Percentiles rank a stretch among this genome's conserved stretches.
phyloP scores from a whole-genome alignment of 1,139 yeast species.

The Yamadazyma sp. region DNA sequence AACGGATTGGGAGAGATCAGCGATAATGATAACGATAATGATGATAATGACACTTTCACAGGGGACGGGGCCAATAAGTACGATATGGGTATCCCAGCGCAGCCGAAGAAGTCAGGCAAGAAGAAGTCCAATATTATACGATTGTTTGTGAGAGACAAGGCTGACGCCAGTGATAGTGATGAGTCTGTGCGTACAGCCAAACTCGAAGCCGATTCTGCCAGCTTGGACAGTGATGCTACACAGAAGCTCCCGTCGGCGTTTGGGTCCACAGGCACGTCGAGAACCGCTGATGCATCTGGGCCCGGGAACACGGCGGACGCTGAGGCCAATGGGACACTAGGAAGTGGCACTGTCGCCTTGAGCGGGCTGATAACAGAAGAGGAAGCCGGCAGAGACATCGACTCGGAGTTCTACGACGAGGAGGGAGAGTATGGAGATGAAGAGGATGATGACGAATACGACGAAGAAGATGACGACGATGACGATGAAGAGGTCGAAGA shows the following conservation, averaged over 20 bases:
- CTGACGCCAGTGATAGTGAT: constrained; percentile 15
- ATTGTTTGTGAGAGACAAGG: constrained; percentile 13
- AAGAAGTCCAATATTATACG: constrained; percentile 11
- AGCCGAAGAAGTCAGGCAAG: constrained; percentile 6
- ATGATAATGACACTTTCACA: not conserved
- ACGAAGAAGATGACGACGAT: constrained; percentile 21
- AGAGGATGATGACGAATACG: constrained; percentile 13
- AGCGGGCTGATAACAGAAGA: not conserved
- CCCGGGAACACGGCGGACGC: not conserved
- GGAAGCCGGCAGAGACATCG: constrained; percentile 4
- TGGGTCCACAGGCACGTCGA: not conserved
- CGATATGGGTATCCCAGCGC: not conserved
- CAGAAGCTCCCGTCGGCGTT: constrained; percentile 12
- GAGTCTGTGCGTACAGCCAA: constrained; percentile 16
- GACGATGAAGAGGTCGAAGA: constrained; percentile 27
- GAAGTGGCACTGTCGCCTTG: not conserved
- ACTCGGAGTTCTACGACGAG: constrained; percentile 8
- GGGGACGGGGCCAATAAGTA: not conserved
- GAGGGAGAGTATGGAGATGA: constrained; percentile 18
- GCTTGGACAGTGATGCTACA: constrained; percentile 16
- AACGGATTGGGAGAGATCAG: constrained; percentile 1
- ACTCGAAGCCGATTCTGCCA: constrained; percentile 5
- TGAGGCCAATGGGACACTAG: not conserved
- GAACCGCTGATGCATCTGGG: not conserved
- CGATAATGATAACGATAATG: constrained; percentile 4